Base-by-base conservation (phyloP, 2,329 filamentous ascomycete genomes). In the Xylariaceae sp. region DNA sequence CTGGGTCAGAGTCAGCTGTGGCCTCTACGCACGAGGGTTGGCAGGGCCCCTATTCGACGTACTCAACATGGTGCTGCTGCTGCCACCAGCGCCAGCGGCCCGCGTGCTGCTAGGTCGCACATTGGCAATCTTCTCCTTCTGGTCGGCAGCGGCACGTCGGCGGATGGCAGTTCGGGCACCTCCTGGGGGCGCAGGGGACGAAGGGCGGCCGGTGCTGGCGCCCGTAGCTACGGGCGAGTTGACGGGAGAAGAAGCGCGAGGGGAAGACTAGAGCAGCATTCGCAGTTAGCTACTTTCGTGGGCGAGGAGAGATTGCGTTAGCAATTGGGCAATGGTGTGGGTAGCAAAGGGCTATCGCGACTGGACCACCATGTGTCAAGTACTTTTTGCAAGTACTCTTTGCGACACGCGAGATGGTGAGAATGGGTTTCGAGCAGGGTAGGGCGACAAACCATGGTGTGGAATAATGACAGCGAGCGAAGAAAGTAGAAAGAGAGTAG, bases 31-130 rank as follows among this genome's bases (percentile, higher is more conserved):
- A 5, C 36, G 33, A 9, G 33, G 33, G 9, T 32, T 36, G 14
- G 17, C 19, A 17, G 40, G 42, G 12, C 51, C 46, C 51, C 45
- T 45, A 50, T 52, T 56, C 44, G 30, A 82, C 87, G 60, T 86
- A 90, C 91, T 92, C 77, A 99, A 80, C 94, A 99, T 99, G 46
- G 94, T 99, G 76, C 90, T 95, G 72, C 87, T 95, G 69, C 90
- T 96, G 59, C 94, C 94, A 60, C 94, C 94, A 15, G 94, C 94
- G 62, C 94, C 94, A 32, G 94, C 94, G 36, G 92, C 85, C 64
- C 94, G 83, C 59, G 94, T 99, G 76, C 89, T 95, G 70, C 86
- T 89, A 44, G 94, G 94, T 62, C 94, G 82, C 59, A 83, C 87
- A 86, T 95, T 99, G 66, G 92, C 91, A 63, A 92, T 83, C 75